Conservation (phyloP, 768 basidiomycete genomes). For the Chiua virens region DNA sequence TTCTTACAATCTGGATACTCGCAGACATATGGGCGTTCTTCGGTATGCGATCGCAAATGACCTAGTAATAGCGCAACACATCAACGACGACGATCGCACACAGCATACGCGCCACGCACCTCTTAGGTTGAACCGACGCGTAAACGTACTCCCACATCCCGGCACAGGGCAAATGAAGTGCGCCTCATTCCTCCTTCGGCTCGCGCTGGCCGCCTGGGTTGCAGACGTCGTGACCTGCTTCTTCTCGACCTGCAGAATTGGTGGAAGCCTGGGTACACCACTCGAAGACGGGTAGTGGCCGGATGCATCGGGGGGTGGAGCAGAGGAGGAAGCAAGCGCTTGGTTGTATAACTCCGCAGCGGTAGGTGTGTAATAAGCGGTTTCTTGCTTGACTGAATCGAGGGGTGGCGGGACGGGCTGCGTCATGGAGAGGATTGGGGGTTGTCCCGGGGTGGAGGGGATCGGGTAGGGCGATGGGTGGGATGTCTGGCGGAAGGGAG, state of each 20-base stretch:
- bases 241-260: slow-evolving; percentile 88
- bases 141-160: slow-evolving; percentile 97
- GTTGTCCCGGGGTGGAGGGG: slow-evolving; percentile 30
- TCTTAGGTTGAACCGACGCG: slow-evolving; percentile 84
- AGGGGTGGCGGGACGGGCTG: slow-evolving; percentile 16
- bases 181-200: slow-evolving; percentile 85
- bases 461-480: slow-evolving; percentile 40
- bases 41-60: slow-evolving; percentile 92
- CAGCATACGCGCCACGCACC: slow-evolving; percentile 43
- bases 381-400: slow-evolving; percentile 41
- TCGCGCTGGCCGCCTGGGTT: slow-evolving; percentile 89
- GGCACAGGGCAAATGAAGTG: slow-evolving; percentile 93
- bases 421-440: slow-evolving; percentile 29
- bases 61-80: slow-evolving; percentile 44
- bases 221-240: slow-evolving; percentile 94
- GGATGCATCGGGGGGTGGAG: slow-evolving; percentile 18
- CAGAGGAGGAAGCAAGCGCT: slow-evolving; percentile 37
- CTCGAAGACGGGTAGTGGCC: slow-evolving; percentile 32
- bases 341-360: slow-evolving; percentile 58
- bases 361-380: slow-evolving; percentile 47
- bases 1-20: slow-evolving; percentile 94
- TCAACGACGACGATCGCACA: slow-evolving; percentile 8
- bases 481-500: slow-evolving; percentile 39
- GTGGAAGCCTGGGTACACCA: slow-evolving; percentile 60
- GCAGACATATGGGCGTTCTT: slow-evolving; percentile 92